Percentiles rank a stretch among this genome's conserved stretches.
Evolutionary conservation across 352 stramenopile genomes (phyloP).

Genomic region (Paralagenidium karlingii): DNA sequence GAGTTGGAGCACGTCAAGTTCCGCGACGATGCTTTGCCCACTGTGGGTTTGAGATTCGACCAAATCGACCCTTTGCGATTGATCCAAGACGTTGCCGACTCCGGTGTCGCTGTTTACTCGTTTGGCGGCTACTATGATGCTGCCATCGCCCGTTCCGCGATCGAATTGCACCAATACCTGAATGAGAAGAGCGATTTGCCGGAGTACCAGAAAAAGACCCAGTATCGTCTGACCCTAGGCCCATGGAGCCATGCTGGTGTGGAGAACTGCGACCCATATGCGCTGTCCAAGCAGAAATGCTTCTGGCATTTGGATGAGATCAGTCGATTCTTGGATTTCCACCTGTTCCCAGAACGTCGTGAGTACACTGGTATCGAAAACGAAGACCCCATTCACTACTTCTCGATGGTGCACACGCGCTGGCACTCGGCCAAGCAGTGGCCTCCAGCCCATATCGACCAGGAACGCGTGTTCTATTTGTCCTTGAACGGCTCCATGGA

Average conservation of each 20-base stretch:
- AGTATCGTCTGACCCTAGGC: conserved; percentile 61
- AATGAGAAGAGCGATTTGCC: conserved; percentile 33
- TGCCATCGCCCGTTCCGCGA: conserved; percentile 50
- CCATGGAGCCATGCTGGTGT: conserved; percentile 75
- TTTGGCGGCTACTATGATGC: conserved; percentile 76
- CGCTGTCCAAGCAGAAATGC: conserved; percentile 69
- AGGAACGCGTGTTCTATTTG: conserved; percentile 34
- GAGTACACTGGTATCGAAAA: conserved; percentile 38
- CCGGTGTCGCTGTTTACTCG: conserved; percentile 51
- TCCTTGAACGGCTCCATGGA: conserved; percentile 31
- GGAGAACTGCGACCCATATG: conserved; percentile 71
- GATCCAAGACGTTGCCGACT: conserved; percentile 43
- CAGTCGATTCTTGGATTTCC: conserved; percentile 74
- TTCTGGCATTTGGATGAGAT: conserved; percentile 78
- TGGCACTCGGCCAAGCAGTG: conserved; percentile 55
- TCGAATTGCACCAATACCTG: conserved; percentile 68
- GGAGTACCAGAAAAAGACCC: background rate
- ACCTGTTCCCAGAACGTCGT: conserved; percentile 54
- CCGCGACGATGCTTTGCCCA: conserved; percentile 46
- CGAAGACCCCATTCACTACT: conserved; percentile 73
- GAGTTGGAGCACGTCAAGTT: conserved; percentile 42
- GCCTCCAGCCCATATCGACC: conserved; percentile 42
- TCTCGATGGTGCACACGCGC: conserved; percentile 55
- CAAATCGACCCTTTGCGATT: conserved; percentile 43
- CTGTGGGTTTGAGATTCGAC: conserved; percentile 19